Evolutionary conservation across 2,329 filamentous ascomycete genomes (phyloP).

Genomic region (Sphaceloma murrayae): DNA sequence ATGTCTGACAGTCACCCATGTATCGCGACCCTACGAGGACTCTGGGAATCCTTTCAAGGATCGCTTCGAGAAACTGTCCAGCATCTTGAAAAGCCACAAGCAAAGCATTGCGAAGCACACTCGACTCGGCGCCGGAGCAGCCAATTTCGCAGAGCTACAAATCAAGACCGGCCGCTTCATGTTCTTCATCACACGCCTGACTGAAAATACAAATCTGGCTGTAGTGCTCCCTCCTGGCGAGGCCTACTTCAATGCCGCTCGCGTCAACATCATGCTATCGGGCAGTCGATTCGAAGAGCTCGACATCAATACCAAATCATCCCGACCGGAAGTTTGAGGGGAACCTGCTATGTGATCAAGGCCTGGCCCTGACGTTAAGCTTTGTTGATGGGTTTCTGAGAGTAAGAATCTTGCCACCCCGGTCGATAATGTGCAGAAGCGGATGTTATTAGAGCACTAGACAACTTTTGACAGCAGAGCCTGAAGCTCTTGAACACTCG

Average conservation of each 20-base stretch:
- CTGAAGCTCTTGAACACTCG: no score
- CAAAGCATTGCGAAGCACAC: constrained; percentile 66
- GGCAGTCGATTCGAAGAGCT: constrained; percentile 67
- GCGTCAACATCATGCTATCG: constrained; percentile 82
- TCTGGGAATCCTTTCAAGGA: constrained; percentile 75
- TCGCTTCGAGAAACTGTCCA: constrained; percentile 87
- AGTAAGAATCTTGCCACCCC: no score
- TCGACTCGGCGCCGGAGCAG: constrained; percentile 67
- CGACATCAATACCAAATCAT: constrained; percentile 32
- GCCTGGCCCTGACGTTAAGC: no score
- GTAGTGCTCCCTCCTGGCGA: constrained; percentile 86
- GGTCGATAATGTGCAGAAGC: no score
- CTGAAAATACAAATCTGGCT: constrained; percentile 94
- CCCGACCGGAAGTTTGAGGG: constrained; percentile 7
- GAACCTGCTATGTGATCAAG: constrained; percentile 2
- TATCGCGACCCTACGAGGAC: constrained; percentile 64
- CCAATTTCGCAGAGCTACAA: constrained; percentile 72
- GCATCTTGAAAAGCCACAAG: constrained; percentile 98
- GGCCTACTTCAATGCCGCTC: constrained; percentile 79
- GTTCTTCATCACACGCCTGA: constrained; percentile 90
- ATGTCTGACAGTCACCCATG: constrained; percentile 90
- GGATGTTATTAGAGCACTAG: no score
- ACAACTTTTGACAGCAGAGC: no score
- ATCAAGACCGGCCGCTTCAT: constrained; percentile 76
- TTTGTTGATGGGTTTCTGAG: no score